Conservation (phyloP, 768 basidiomycete species). For the Termitomyces sp. region DNA sequence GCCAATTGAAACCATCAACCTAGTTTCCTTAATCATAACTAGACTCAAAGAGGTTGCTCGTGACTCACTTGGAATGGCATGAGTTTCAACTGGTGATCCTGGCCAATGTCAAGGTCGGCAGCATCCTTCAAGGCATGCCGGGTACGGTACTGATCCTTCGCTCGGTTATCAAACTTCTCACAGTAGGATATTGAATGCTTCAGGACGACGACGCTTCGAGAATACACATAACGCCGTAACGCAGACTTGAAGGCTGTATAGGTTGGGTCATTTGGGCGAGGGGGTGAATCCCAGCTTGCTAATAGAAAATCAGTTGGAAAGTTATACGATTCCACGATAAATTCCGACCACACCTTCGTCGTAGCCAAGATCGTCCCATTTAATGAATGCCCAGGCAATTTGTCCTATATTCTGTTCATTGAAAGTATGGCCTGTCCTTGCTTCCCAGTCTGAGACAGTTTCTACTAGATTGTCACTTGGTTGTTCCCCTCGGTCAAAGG, state of each 20-base stretch:
- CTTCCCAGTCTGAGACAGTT: constrained; percentile 60
- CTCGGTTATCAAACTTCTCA: constrained; percentile 45
- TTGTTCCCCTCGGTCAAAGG: constrained; percentile 57
- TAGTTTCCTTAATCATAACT: constrained; percentile 20
- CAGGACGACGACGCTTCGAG: constrained; percentile 57
- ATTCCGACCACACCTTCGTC: constrained; percentile 59
- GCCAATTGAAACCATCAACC: constrained; percentile 82
- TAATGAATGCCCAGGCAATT: constrained; percentile 81
- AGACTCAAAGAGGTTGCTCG: constrained; percentile 1
- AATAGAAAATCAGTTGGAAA: neutral
- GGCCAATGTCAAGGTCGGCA: constrained; percentile 62
- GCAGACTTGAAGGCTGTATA: constrained; percentile 66
- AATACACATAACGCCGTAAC: constrained; percentile 58
- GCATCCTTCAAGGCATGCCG: constrained; percentile 42
- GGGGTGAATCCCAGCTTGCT: constrained; percentile 96
- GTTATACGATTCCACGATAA: neutral
- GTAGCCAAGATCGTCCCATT: constrained; percentile 93
- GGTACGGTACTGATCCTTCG: constrained; percentile 47
- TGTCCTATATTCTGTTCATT: constrained; percentile 45
- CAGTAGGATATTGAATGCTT: constrained; percentile 37
- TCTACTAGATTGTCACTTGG: constrained; percentile 51
- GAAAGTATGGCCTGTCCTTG: constrained; percentile 34
- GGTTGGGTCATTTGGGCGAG: constrained; percentile 46
- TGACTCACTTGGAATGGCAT: constrained; percentile 81
- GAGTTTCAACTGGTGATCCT: constrained; percentile 54